These are phyloP conservation scores for Neopestalotiopsis sp. DNA, from an alignment of 2,329 filamentous ascomycete genomes.

Conservation along the genomic window DNA sequence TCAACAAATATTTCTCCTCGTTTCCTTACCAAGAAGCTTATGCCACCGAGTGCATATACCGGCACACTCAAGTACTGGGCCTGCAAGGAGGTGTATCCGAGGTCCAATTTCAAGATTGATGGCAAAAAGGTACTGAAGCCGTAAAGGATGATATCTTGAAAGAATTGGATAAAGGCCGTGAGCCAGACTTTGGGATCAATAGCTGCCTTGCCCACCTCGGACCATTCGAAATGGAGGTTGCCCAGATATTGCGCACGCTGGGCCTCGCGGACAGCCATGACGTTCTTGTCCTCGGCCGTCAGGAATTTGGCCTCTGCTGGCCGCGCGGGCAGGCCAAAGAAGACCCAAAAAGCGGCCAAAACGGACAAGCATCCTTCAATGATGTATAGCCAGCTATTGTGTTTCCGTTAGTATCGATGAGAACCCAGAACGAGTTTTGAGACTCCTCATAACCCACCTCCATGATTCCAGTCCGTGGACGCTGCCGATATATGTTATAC, in stretches of 20 bases:
- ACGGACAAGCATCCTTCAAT: constrained; percentile 62
- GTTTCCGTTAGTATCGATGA: background rate
- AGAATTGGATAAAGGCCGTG: constrained; percentile 61
- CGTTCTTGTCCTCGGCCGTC: constrained; percentile 51
- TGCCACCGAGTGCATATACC: constrained; percentile 68
- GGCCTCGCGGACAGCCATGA: constrained; percentile 44
- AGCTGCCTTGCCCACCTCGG: constrained; percentile 60
- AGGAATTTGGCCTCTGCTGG: constrained; percentile 66
- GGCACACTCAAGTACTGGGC: constrained; percentile 73
- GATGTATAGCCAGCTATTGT: constrained; percentile 53
- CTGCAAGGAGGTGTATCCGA: constrained; percentile 56
- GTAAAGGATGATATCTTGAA: constrained; percentile 70
- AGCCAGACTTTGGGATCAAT: constrained; percentile 67
- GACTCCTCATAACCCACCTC: constrained; percentile 53
- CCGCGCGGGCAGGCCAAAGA: constrained; percentile 63
- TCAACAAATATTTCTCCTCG: constrained; percentile 31
- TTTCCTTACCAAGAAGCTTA: constrained; percentile 64
- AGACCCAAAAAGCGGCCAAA: constrained; percentile 58
- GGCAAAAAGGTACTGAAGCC: constrained; percentile 72
- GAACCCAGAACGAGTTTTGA: background rate
- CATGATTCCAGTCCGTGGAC: constrained; percentile 62
- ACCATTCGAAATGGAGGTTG: constrained; percentile 42
- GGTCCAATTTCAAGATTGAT: constrained; percentile 66
- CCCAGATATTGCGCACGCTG: constrained; percentile 43
- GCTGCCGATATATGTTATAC: constrained; percentile 68